phyloP scores from a whole-genome alignment of 2,329 filamentous ascomycete species.

The Aspergillus jensenii region DNA sequence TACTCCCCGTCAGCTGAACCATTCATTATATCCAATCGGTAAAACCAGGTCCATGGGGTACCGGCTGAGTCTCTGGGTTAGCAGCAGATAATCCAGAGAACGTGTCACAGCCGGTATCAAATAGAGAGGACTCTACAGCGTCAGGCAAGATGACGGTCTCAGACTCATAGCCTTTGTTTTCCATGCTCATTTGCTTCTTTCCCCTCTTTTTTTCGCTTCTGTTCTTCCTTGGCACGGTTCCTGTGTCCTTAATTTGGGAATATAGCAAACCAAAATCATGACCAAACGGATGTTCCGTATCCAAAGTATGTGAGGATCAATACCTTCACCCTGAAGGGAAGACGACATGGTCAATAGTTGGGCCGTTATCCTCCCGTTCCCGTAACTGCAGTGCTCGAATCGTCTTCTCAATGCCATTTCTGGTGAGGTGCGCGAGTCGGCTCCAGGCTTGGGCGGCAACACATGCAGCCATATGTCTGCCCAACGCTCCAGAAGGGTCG shows the following conservation, averaged over 20 bases:
- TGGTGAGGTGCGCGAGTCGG: conserved; percentile 13
- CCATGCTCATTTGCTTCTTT: background rate
- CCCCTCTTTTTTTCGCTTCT: background rate
- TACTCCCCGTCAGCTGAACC: background rate
- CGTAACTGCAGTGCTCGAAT: background rate
- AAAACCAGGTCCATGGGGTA: background rate
- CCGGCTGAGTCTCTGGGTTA: background rate
- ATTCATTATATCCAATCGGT: background rate
- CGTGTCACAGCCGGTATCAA: background rate
- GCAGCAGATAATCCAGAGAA: background rate
- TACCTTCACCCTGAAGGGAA: background rate
- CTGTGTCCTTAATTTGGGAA: background rate
- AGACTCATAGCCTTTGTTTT: background rate
- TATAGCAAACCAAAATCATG: background rate
- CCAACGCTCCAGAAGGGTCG: conserved; percentile 22
- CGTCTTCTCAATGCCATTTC: background rate
- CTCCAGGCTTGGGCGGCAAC: conserved; percentile 26
- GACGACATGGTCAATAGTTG: background rate
- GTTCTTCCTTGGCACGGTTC: background rate
- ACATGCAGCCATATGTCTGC: conserved; percentile 28
- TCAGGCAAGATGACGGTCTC: background rate
- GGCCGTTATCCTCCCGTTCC: conserved; percentile 1
- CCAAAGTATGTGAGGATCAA: background rate
- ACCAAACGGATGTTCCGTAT: background rate
- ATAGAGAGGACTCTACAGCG: background rate